These are phyloP conservation scores for Nothophytophthora sp. DNA, from an alignment of 352 stramenopile genomes.

Conservation along the genomic window DNA sequence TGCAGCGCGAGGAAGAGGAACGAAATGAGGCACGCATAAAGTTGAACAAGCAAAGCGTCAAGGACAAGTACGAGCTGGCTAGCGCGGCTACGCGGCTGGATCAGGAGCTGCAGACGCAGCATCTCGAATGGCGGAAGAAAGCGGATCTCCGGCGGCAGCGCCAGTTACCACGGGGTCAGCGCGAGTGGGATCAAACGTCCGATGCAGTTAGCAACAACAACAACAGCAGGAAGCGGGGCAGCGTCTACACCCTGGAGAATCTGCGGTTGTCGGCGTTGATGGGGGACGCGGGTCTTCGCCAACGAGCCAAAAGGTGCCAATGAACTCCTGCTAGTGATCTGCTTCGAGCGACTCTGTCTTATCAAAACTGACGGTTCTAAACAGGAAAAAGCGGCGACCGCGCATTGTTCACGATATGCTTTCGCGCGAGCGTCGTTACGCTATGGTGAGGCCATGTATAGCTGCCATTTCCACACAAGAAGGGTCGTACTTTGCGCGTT, in stretches of 20 bases:
- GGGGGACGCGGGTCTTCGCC: slow-evolving; percentile 37
- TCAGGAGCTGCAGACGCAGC: slow-evolving; percentile 49
- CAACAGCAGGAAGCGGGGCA: slow-evolving; percentile 31
- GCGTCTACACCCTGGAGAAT: slow-evolving; percentile 70
- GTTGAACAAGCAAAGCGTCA: slow-evolving; percentile 22
- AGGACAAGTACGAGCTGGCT: slow-evolving; percentile 57
- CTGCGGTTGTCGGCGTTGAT: slow-evolving; percentile 49
- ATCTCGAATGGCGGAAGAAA: slow-evolving; percentile 38
- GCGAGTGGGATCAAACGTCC: slow-evolving; percentile 5
- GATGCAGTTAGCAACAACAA: slow-evolving; percentile 19
- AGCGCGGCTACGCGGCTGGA: slow-evolving; percentile 42
- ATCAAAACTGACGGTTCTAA: not conserved
- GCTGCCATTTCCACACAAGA: not conserved
- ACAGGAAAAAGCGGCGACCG: slow-evolving; percentile 50
- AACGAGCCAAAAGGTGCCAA: slow-evolving; percentile 44
- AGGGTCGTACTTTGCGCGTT: not conserved
- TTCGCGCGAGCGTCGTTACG: slow-evolving; percentile 54
- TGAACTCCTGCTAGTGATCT: not conserved
- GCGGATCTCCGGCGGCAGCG: slow-evolving; percentile 11
- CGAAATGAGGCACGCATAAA: slow-evolving; percentile 12
- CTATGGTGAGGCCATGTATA: slow-evolving; percentile 19
- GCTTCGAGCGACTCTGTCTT: not conserved
- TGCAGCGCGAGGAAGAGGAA: slow-evolving; percentile 55
- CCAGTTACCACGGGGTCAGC: slow-evolving; percentile 5
- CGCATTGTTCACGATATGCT: slow-evolving; percentile 80